Evolutionary conservation across 2,329 filamentous ascomycete genomes (phyloP), one percentile per base, ranked within the genome.

Genomic region (Sporothrix mexicana): DNA sequence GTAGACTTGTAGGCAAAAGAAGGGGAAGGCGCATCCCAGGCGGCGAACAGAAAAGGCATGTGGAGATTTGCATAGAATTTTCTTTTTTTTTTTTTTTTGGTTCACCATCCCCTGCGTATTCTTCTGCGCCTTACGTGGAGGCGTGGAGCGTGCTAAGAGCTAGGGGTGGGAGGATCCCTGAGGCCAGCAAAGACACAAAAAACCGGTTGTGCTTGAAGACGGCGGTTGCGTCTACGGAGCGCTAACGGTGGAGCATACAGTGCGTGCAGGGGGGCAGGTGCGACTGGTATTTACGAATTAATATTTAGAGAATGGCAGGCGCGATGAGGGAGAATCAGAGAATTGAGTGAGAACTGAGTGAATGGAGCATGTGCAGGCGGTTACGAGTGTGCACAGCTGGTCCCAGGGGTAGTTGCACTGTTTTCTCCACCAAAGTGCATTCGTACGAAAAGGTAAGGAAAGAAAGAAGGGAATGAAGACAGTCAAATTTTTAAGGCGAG

Each of bases 131-230:
- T 53, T 66, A 45, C 47, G 59, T 62, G 30, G 45, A 47, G 43
- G 62, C 68, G 55, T 12, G 5, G 23, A 20, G 20, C 20, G 7
- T 23, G 51, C n/a, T 20, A 53, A 20, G n/a, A 51, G 41, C 45
- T 61, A 61, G 59, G 57, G 15, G 66, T 15, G 45, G 25, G 25
- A 53, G 66, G 45, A 23, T 53, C 25, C 43, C 30, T 30, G 47
- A 36, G 62, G 49, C 47, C 43, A 25, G 9, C 20, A 59, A 36
- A 23, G 25, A 25, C 23, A 43, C 15, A 61, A 73, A 66, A 73
- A 73, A 71, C 72, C 68, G 68, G 68, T 68, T 73, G 67, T 70
- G 66, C 36, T 66, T 47, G 49, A 61, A 41, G 30, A 36, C 23
- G 55, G 47, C 23, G 66, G n/a, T 2, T 62, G 53, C 7, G 41